Percentiles rank a stretch among this genome's conserved stretches.
Evolutionary conservation across 306 rosid genomes (phyloP).

Genomic region (Rubus idaeus): DNA sequence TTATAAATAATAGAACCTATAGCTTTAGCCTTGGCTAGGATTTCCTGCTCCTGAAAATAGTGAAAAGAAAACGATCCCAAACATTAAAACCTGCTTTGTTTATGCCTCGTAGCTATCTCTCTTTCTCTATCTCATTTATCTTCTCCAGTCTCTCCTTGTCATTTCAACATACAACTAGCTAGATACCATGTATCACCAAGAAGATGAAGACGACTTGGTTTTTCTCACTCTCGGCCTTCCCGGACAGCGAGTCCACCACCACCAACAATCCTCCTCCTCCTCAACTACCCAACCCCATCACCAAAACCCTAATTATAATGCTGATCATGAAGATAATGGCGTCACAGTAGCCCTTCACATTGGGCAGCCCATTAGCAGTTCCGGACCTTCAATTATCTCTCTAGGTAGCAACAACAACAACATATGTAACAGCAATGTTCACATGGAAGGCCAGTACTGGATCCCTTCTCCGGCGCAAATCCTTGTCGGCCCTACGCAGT

Average conservation of each 20-base stretch:
- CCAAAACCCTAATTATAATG: conserved; percentile 34
- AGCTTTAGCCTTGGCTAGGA: conserved; percentile 5
- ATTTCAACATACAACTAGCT: neutral
- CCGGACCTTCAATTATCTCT: neutral
- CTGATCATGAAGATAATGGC: conserved; percentile 24
- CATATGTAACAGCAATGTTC: neutral
- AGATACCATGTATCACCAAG: conserved; percentile 2
- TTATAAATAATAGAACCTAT: neutral
- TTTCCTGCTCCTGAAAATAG: neutral
- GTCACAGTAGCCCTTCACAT: conserved; percentile 83
- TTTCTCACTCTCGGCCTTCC: conserved; percentile 81
- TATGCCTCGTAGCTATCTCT: neutral
- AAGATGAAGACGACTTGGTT: conserved; percentile 61
- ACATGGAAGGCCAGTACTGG: conserved; percentile 69
- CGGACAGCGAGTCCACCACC: conserved; percentile 37
- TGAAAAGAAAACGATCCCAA: neutral
- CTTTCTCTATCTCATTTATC: neutral
- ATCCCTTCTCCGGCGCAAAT: conserved; percentile 91
- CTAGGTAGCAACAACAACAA: conserved; percentile 20
- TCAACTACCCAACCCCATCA: conserved; percentile 26
- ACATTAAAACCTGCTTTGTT: neutral
- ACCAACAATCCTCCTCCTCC: neutral
- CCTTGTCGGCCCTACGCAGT: conserved; percentile 93
- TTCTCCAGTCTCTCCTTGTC: neutral
- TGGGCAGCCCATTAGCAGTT: conserved; percentile 48